phyloP scores from a whole-genome alignment of 176 grass and related monocot genomes.

The Secale cereale region DNA sequence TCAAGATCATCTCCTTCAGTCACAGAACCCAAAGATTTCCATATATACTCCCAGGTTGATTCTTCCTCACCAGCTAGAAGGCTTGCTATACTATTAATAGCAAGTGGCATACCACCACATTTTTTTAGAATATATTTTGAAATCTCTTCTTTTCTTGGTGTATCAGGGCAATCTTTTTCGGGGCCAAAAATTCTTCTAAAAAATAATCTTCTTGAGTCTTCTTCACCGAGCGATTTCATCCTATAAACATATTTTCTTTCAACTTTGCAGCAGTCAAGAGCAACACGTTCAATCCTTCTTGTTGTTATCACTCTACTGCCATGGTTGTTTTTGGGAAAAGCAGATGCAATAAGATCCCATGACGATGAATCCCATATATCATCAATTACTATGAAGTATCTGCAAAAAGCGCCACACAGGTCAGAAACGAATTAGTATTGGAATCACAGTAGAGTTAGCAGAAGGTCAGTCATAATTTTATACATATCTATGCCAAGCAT shows the following conservation, averaged over 20 bases:
- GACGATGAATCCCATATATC: not conserved
- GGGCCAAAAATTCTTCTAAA: not conserved
- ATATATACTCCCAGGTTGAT: too few species aligned
- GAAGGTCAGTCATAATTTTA: too few species aligned
- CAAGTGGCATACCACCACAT: too few species aligned
- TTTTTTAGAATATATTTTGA: not conserved
- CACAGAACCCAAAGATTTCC: too few species aligned
- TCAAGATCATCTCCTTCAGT: too few species aligned
- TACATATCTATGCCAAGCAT: too few species aligned
- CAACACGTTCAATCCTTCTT: not conserved
- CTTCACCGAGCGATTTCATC: not conserved
- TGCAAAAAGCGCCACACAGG: too few species aligned
- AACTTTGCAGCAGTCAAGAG: not conserved
- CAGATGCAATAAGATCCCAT: not conserved
- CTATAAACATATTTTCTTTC: not conserved
- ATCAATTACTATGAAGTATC: not conserved
- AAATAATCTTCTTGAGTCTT: not conserved
- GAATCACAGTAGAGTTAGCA: not conserved
- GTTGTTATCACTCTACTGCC: not conserved
- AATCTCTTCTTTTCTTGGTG: not conserved
- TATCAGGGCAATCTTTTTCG: not conserved
- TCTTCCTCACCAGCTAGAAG: too few species aligned
- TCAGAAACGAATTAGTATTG: not conserved
- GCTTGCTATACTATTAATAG: too few species aligned
- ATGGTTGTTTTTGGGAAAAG: not conserved